Evolutionary conservation across 2,329 filamentous ascomycete species (phyloP), one percentile per base, ranked within the genome.

Genomic region (Karstenula rhodostoma): DNA sequence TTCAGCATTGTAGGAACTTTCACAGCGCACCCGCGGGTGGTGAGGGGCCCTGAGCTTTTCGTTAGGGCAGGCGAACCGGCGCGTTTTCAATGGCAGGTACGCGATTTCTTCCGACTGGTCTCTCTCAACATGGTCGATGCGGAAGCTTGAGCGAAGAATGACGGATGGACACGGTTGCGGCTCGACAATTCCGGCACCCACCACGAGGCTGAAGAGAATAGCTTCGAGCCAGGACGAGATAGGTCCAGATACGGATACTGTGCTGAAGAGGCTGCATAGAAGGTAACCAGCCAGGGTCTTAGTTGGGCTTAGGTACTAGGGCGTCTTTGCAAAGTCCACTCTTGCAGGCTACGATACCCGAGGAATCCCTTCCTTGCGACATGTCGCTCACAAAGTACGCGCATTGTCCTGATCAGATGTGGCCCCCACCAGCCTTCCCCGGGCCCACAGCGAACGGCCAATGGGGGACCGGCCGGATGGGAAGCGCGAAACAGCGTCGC

Each of bases 401-500:
- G 63, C 57, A 61, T 42, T 57, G 29, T 48, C 40, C 33, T 25
- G n/a, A 43, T 43, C 17, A 46, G 27, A 57, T 58, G 53, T 29
- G 58, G 61, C 63, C 66, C 66, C 63, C 64, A 67, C 51, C 54
- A 43, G 32, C 29, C 25, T 42, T 12, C 6, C 22, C 9, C 40
- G 49, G 40, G 19, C 22, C 33, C 42, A 47, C 40, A 46, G 23
- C 25, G 13, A 23, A 27, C 43, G 47, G 43, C 64, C 64, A 65
- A 63, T 57, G 46, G 62, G n/a, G 40, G 49, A 25, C 12, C 3
- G 13, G 46, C 12, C 3, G 13, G 46, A 23, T 17, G 32, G 50
- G 62, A 58, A 67, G 59, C 61, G 57, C 63, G 59, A 42, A 65
- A 61, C 58, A 15, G 51, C 54, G 9, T 27, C 51, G 58, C 58